Percentiles rank a stretch among this genome's conserved stretches.
phyloP scores from a whole-genome alignment of 805 yeast genomes.

The Kuraishia hungarica region DNA sequence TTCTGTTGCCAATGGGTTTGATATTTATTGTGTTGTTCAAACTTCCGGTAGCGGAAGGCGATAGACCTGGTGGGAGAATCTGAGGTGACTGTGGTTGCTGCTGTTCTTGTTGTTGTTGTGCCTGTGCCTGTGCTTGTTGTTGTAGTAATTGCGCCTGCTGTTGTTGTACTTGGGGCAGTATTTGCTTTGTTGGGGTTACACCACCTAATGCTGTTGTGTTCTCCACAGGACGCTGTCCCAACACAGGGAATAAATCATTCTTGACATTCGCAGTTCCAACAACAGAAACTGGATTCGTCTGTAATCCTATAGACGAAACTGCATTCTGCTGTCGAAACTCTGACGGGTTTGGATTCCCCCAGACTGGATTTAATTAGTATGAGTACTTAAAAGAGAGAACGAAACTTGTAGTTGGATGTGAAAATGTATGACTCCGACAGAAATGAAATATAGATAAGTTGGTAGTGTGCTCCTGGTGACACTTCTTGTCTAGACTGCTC shows the following conservation, averaged over 20 bases:
- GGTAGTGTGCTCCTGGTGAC: no score
- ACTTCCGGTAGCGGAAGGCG: neutral
- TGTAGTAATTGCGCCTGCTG: neutral
- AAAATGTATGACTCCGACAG: no score
- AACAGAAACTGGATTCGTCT: neutral
- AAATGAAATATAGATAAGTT: no score
- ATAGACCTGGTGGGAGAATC: neutral
- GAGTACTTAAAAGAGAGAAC: no score
- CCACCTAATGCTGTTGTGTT: constrained; percentile 1
- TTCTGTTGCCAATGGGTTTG: neutral
- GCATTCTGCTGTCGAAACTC: neutral
- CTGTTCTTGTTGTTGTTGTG: constrained; percentile 7
- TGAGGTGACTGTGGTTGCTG: neutral
- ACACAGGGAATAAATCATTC: constrained; percentile 19
- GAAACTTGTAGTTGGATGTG: no score
- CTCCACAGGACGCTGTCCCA: constrained; percentile 10
- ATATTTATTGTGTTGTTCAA: neutral
- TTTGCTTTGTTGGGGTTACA: neutral
- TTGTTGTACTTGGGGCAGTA: neutral
- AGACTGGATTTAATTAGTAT: neutral
- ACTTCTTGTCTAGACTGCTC: no score
- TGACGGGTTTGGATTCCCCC: neutral
- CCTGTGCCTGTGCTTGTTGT: constrained; percentile 1
- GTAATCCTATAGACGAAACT: neutral
- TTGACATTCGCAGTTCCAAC: constrained; percentile 4